Evolutionary conservation across 257 asterid species (phyloP).

Genomic region (Salvia hispanica): DNA sequence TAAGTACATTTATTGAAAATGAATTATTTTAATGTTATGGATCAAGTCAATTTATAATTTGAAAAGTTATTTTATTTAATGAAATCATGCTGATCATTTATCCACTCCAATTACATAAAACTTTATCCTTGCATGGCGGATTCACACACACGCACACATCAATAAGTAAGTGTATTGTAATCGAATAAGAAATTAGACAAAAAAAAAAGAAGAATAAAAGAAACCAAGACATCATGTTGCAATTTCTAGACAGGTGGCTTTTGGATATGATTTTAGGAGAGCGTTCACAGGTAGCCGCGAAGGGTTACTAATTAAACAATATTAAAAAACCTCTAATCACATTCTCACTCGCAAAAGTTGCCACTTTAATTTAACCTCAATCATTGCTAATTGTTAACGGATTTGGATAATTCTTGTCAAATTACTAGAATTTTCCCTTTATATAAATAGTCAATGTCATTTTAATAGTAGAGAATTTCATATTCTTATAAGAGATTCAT

Average conservation of each 20-base stretch:
- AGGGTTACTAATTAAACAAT: background rate
- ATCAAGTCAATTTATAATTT: background rate
- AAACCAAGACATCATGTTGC: background rate
- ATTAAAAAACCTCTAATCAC: slow-evolving; percentile 4
- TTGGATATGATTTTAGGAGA: slow-evolving; percentile 22
- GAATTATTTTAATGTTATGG: background rate
- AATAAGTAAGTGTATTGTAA: background rate
- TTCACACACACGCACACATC: background rate
- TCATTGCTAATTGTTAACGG: background rate
- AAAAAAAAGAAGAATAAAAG: too few species aligned
- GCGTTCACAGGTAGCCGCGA: slow-evolving; percentile 35
- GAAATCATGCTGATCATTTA: background rate
- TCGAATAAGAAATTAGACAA: background rate
- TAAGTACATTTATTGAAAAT: background rate
- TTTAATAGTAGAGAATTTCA: too few species aligned
- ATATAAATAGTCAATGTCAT: too few species aligned
- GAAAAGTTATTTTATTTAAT: too few species aligned
- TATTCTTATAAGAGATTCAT: too few species aligned
- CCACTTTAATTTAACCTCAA: background rate
- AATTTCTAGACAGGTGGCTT: slow-evolving; percentile 23
- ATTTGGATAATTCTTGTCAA: too few species aligned
- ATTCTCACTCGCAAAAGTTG: background rate
- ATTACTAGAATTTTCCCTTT: too few species aligned
- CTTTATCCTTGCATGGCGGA: background rate
- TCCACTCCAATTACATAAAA: background rate